Percentiles rank a stretch among this genome's conserved stretches.
Conservation (phyloP, 305 asterid genomes). For the Caryopteris hybrid region DNA sequence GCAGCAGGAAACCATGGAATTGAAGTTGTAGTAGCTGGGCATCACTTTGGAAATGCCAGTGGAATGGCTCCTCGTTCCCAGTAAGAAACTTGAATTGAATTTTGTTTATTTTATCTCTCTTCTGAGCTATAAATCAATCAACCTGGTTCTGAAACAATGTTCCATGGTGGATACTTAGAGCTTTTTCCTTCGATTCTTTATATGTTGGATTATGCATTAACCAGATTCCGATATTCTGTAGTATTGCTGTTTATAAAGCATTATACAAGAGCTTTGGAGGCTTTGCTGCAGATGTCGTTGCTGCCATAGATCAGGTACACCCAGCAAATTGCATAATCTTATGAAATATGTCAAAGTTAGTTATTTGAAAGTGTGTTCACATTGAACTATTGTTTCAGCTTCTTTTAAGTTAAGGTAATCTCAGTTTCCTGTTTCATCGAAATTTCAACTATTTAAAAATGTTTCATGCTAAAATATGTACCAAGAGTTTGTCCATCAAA, state of each 20-base stretch:
- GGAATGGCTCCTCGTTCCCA: conserved; percentile 99
- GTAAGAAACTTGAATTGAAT: conserved; percentile 47
- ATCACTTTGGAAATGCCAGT: conserved; percentile 94
- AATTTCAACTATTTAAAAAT: neutral
- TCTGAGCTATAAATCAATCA: neutral
- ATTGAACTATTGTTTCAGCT: neutral
- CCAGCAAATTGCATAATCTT: neutral
- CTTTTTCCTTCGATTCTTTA: neutral
- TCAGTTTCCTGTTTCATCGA: neutral
- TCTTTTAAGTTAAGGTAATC: neutral
- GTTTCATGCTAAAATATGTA: neutral
- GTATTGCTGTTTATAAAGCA: conserved; percentile 95
- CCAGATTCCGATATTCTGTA: conserved; percentile 23
- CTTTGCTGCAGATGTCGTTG: conserved; percentile 99
- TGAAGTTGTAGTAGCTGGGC: conserved; percentile 87
- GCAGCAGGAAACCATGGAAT: conserved; percentile 98
- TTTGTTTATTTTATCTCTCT: no score
- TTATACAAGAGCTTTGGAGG: conserved; percentile 99
- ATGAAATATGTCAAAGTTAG: neutral
- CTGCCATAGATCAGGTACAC: conserved; percentile 95
- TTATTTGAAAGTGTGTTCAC: neutral
- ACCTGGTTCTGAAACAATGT: neutral
- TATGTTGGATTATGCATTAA: conserved; percentile 20
- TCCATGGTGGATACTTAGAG: no score
- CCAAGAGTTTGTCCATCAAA: no score